These are phyloP conservation scores for Fulvia fulva DNA, from an alignment of 2,329 filamentous ascomycete species.

Conservation along the genomic window DNA sequence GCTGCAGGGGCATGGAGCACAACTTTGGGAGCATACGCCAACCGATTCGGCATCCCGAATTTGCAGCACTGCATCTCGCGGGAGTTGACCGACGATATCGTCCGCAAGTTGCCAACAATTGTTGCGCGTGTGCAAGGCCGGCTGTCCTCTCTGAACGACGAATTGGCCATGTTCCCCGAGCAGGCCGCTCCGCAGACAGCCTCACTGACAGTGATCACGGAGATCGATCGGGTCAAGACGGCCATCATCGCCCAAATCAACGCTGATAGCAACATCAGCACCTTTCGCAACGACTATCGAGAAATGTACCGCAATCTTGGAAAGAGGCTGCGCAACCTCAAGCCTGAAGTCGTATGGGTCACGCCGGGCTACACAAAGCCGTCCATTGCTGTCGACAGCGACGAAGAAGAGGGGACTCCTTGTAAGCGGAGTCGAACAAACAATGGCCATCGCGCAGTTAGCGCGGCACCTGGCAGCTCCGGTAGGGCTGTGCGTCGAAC, in stretches of 20 bases:
- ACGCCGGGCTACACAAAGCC: constrained; percentile 26
- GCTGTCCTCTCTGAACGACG: constrained; percentile 49
- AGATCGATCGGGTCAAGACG: constrained; percentile 56
- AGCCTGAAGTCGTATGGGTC: constrained; percentile 26
- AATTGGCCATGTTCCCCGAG: constrained; percentile 60
- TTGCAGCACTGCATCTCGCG: constrained; percentile 49
- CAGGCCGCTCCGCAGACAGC: constrained; percentile 62
- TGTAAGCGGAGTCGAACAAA: constrained; percentile 34
- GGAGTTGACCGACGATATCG: constrained; percentile 47
- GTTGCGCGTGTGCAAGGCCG: constrained; percentile 43
- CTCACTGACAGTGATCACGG: constrained; percentile 59
- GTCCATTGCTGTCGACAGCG: constrained; percentile 13
- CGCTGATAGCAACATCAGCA: constrained; percentile 42
- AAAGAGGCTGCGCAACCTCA: constrained; percentile 32
- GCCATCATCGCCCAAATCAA: constrained; percentile 53
- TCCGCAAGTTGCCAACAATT: constrained; percentile 39
- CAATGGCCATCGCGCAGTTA: constrained; percentile 3
- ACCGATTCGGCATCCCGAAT: constrained; percentile 51
- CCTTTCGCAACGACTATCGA: constrained; percentile 43
- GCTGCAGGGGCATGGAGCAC: constrained; percentile 43
- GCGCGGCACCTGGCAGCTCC: constrained; percentile 1
- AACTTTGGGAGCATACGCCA: constrained; percentile 36
- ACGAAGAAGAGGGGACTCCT: constrained; percentile 21
- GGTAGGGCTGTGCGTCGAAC: neutral
- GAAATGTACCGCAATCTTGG: constrained; percentile 52